Percentiles rank a stretch among this genome's conserved stretches.
Evolutionary conservation across 768 basidiomycete genomes (phyloP).

Genomic region (Clavaria fumosa): DNA sequence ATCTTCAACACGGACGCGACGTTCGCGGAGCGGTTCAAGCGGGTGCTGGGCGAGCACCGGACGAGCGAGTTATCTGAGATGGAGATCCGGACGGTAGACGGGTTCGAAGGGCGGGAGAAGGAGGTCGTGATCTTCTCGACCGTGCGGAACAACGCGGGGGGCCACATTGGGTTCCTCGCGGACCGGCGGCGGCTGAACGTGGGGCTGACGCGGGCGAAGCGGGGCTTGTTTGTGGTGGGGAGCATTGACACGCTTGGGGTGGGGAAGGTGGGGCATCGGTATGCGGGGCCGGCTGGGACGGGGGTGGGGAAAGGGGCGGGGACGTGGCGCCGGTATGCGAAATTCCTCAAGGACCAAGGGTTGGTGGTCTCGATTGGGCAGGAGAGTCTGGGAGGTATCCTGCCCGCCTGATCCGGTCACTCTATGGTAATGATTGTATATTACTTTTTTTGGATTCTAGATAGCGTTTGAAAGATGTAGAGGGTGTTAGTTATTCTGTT

Average conservation of each 20-base stretch:
- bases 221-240: conserved; percentile 73
- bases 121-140: conserved; percentile 87
- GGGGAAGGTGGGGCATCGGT: conserved; percentile 22
- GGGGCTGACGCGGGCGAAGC: conserved; percentile 75
- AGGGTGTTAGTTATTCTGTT: no score
- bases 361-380: conserved; percentile 37
- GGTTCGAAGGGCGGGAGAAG: conserved; percentile 90
- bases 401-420: no score
- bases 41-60: conserved; percentile 48
- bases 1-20: conserved; percentile 41
- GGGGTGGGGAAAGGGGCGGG: conserved; percentile 28
- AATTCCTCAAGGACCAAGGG: conserved; percentile 35
- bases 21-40: conserved; percentile 37
- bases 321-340: conserved; percentile 47
- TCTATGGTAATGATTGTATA: no score
- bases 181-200: conserved; percentile 81
- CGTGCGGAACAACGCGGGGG: conserved; percentile 64
- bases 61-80: conserved; percentile 48
- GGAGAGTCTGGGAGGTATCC: conserved; percentile 24
- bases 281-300: conserved; percentile 8
- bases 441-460: no score
- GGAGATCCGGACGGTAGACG: conserved; percentile 88
- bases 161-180: conserved; percentile 78
- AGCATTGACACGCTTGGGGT: conserved; percentile 47
- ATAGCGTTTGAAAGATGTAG: no score